A percentile compares a stretch with the other conserved stretches of the same genome.
Evolutionary conservation across 1,284 basidiomycete species (phyloP).

Genomic region (Coriolopsis trogii): DNA sequence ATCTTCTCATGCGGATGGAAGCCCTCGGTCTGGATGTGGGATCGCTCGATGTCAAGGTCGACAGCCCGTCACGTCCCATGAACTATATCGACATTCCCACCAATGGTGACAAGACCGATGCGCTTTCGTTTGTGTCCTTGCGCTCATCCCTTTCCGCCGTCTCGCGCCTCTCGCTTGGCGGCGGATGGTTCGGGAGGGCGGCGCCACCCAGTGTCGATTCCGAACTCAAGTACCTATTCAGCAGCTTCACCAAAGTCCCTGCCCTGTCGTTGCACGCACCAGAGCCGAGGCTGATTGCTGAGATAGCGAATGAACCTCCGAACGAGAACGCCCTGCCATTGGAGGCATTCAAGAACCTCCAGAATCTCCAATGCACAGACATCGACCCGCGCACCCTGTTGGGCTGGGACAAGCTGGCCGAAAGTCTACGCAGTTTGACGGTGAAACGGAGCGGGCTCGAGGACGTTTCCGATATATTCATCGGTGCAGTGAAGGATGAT

Average conservation of each 20-base stretch:
- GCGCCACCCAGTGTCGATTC: slow-evolving; percentile 63
- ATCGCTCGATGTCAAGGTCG: slow-evolving; percentile 77
- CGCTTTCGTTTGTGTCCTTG: slow-evolving; percentile 78
- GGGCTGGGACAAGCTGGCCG: slow-evolving; percentile 83
- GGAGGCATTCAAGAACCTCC: slow-evolving; percentile 82
- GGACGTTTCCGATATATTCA: slow-evolving; percentile 81
- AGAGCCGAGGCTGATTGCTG: slow-evolving; percentile 65
- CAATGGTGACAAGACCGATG: slow-evolving; percentile 66
- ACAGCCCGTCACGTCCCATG: slow-evolving; percentile 73
- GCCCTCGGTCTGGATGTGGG: slow-evolving; percentile 75
- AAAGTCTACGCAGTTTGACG: slow-evolving; percentile 73
- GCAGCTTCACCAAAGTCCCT: slow-evolving; percentile 86
- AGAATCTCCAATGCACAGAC: slow-evolving; percentile 73
- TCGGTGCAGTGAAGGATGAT: slow-evolving; percentile 79
- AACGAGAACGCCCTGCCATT: slow-evolving; percentile 79
- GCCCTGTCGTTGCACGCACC: slow-evolving; percentile 68
- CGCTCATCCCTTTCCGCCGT: slow-evolving; percentile 79
- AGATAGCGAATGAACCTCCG: slow-evolving; percentile 73
- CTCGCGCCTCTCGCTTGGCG: slow-evolving; percentile 73
- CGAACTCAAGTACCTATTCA: slow-evolving; percentile 85
- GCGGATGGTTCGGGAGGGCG: slow-evolving; percentile 67
- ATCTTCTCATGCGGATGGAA: slow-evolving; percentile 86
- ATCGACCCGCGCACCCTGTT: slow-evolving; percentile 84
- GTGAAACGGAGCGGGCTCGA: slow-evolving; percentile 80
- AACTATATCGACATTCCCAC: slow-evolving; percentile 68